Conservation (phyloP, 176 grass and related monocot genomes). For the Hyparrhenia diplandra region DNA sequence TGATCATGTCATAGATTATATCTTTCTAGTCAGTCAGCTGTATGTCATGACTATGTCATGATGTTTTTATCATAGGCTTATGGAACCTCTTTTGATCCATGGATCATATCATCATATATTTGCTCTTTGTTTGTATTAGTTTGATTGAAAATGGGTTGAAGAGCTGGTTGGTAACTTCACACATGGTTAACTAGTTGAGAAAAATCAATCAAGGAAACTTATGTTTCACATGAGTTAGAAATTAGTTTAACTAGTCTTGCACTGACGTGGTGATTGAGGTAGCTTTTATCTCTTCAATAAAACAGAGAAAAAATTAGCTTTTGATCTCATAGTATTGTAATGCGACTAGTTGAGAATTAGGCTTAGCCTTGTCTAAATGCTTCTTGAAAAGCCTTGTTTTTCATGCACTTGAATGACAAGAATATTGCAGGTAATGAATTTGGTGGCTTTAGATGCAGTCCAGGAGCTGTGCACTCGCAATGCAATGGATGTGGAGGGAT, state of each 20-base stretch:
- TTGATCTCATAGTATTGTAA: background rate
- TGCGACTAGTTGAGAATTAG: background rate
- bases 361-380: conserved; percentile 14
- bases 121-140: background rate
- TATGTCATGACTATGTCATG: background rate
- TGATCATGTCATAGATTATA: background rate
- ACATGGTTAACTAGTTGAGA: too few relatives aligned
- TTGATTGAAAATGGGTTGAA: background rate
- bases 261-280: background rate
- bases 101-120: background rate
- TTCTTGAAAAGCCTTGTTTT: background rate
- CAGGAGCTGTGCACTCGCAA: conserved; percentile 62
- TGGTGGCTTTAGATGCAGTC: conserved; percentile 82
- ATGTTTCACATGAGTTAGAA: background rate
- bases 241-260: background rate
- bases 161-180: background rate
- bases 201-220: too few relatives aligned
- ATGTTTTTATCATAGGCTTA: background rate
- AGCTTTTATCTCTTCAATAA: background rate
- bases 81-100: background rate
- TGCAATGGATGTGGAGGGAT: conserved; percentile 67
- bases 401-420: conserved; percentile 27
- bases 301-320: background rate
- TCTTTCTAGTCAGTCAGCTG: background rate
- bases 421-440: conserved; percentile 61